A percentile compares a stretch with the other conserved stretches of the same genome.
Conservation (phyloP, 225 moss, liverwort and hornwort genomes). For the Polytrichum formosum region DNA sequence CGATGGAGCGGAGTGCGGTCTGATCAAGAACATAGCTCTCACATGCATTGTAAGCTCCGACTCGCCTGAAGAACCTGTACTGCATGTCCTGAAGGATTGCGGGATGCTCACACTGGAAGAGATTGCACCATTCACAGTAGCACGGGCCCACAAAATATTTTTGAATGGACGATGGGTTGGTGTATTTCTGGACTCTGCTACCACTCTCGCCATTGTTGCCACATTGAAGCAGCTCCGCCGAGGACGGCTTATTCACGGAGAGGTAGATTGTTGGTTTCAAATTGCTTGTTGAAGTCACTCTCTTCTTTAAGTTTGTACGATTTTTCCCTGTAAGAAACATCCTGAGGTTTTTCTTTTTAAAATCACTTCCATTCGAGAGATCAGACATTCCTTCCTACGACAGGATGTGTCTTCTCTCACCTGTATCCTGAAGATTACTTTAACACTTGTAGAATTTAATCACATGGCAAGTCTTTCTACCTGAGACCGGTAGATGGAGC, state of each 20-base stretch:
- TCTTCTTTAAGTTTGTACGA: neutral
- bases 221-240: constrained; percentile 42
- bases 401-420: too few species aligned
- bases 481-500: too few species aligned
- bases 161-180: constrained; percentile 80
- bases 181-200: constrained; percentile 21
- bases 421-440: too few species aligned
- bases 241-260: constrained; percentile 40
- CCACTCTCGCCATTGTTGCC: constrained; percentile 22
- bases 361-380: too few species aligned
- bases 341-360: too few species aligned
- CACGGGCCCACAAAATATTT: constrained; percentile 49
- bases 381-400: too few species aligned
- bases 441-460: too few species aligned
- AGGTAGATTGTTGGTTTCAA: constrained; percentile 18
- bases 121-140: constrained; percentile 20
- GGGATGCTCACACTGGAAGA: constrained; percentile 33
- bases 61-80: constrained; percentile 51
- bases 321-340: too few species aligned
- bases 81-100: constrained; percentile 28
- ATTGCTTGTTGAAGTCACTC: neutral
- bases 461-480: too few species aligned
- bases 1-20: constrained; percentile 76
- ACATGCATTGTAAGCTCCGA: constrained; percentile 68
- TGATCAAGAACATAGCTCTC: constrained; percentile 76